Conservation (phyloP, 192 early-diverging fungal species). For the Entomortierella beljakovae region DNA sequence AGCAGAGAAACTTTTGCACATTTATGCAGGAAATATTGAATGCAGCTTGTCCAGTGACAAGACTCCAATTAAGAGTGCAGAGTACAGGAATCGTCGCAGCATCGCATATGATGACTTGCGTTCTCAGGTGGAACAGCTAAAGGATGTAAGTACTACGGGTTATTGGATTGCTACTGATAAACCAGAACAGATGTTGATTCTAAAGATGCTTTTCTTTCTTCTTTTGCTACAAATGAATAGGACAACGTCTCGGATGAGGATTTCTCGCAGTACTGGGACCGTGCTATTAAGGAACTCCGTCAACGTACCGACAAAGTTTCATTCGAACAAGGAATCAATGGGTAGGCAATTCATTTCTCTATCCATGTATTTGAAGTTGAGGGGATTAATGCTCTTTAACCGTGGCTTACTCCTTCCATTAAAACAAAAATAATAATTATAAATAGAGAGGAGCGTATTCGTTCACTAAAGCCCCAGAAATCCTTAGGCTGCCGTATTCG, state of each 20-base stretch:
- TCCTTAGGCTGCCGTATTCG: constrained; percentile 30
- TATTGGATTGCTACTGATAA: not conserved
- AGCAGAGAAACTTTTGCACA: constrained; percentile 38
- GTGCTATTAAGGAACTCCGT: constrained; percentile 44
- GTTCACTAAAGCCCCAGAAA: constrained; percentile 37
- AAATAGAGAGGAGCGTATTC: constrained; percentile 30
- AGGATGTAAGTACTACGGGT: constrained; percentile 13
- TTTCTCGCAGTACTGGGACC: constrained; percentile 49
- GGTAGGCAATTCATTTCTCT: constrained; percentile 4
- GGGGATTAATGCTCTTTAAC: too few relatives aligned
- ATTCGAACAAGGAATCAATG: constrained; percentile 25
- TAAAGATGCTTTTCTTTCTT: not conserved
- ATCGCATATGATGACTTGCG: constrained; percentile 41
- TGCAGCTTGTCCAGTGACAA: constrained; percentile 33
- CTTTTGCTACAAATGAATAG: constrained; percentile 39
- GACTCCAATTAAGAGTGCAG: constrained; percentile 14
- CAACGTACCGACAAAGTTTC: constrained; percentile 28
- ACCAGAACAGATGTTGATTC: not conserved
- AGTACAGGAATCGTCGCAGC: constrained; percentile 18
- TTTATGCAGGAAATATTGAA: constrained; percentile 51
- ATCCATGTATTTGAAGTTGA: not conserved
- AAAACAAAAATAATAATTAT: too few relatives aligned
- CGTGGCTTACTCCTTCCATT: too few relatives aligned
- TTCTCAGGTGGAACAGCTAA: constrained; percentile 26
- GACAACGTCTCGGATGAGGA: constrained; percentile 43